phyloP scores from a whole-genome alignment of 1,284 basidiomycete genomes.

The Microbotryum lychnidis-dioicae region DNA sequence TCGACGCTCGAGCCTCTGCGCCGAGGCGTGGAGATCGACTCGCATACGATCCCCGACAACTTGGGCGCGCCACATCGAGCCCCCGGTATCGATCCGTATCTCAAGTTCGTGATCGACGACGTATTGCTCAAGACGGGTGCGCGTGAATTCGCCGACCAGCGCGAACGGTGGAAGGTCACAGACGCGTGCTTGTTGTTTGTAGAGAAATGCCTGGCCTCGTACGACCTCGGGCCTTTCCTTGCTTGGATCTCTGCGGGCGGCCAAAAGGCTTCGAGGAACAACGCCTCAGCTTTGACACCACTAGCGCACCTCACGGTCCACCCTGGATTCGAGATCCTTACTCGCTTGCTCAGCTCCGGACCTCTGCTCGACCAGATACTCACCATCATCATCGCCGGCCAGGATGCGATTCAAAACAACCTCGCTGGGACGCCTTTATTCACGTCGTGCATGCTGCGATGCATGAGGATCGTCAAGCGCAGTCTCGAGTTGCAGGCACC shows the following conservation, averaged over 20 bases:
- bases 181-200: slow-evolving; percentile 77
- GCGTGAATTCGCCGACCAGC: slow-evolving; percentile 64
- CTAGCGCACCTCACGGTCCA: slow-evolving; percentile 50
- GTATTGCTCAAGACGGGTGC: slow-evolving; percentile 54
- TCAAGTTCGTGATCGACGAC: slow-evolving; percentile 78
- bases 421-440: slow-evolving; percentile 53
- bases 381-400: slow-evolving; percentile 65
- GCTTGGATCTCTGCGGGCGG: slow-evolving; percentile 31
- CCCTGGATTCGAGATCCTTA: slow-evolving; percentile 81
- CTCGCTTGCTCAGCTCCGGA: slow-evolving; percentile 64
- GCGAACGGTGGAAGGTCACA: slow-evolving; percentile 79
- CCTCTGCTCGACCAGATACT: slow-evolving; percentile 63
- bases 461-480: slow-evolving; percentile 72
- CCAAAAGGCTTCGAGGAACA: background rate
- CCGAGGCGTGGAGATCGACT: slow-evolving; percentile 50
- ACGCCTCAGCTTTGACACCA: slow-evolving; percentile 5
- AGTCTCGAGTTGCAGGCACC: slow-evolving; percentile 77
- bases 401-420: slow-evolving; percentile 65
- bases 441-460: slow-evolving; percentile 64
- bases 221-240: slow-evolving; percentile 54
- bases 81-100: slow-evolving; percentile 71
- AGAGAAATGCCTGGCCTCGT: slow-evolving; percentile 71
- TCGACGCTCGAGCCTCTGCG: slow-evolving; percentile 45
- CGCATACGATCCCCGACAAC: slow-evolving; percentile 64
- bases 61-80: slow-evolving; percentile 65